Evolutionary conservation across 495 filamentous ascomycete genomes (phyloP).

Genomic region (Aspergillus indologenus): DNA sequence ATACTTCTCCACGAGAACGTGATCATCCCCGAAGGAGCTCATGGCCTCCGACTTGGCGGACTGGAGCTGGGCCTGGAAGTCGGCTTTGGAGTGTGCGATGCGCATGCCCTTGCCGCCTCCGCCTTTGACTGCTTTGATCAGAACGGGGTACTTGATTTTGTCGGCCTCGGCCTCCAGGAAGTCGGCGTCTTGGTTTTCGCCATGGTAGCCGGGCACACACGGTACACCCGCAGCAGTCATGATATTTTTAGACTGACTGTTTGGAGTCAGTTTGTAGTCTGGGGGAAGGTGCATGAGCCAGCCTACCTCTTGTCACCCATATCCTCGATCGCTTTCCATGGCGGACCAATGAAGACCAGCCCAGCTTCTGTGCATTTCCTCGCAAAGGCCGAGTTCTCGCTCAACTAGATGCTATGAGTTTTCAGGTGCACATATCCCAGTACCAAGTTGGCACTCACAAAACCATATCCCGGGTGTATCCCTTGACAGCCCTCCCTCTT

Average conservation of each 20-base stretch:
- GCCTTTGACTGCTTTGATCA: constrained; percentile 95
- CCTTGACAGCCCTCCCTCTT: constrained; percentile 80
- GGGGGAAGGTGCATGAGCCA: not conserved
- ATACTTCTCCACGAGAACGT: constrained; percentile 97
- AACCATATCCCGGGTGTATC: constrained; percentile 96
- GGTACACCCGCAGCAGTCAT: constrained; percentile 92
- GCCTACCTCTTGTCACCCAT: constrained; percentile 92
- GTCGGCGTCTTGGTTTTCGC: constrained; percentile 70
- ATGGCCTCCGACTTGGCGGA: constrained; percentile 87
- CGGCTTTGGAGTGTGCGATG: constrained; percentile 70
- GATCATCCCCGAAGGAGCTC: constrained; percentile 92
- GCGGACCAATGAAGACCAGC: constrained; percentile 90
- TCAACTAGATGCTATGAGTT: constrained; percentile 44
- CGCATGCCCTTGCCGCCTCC: constrained; percentile 99
- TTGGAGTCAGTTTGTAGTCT: constrained; percentile 7
- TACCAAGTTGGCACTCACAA: no score
- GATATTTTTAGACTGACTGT: constrained; percentile 80
- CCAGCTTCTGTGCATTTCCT: constrained; percentile 85
- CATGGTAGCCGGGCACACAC: constrained; percentile 96
- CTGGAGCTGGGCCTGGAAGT: constrained; percentile 76
- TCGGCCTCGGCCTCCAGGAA: constrained; percentile 71
- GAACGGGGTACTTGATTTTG: constrained; percentile 84
- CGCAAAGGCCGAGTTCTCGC: constrained; percentile 91
- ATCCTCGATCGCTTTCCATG: constrained; percentile 86
- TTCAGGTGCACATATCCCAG: not conserved